Evolutionary conservation across 2,329 filamentous ascomycete species (phyloP).

Genomic region (Calycina herbarum): DNA sequence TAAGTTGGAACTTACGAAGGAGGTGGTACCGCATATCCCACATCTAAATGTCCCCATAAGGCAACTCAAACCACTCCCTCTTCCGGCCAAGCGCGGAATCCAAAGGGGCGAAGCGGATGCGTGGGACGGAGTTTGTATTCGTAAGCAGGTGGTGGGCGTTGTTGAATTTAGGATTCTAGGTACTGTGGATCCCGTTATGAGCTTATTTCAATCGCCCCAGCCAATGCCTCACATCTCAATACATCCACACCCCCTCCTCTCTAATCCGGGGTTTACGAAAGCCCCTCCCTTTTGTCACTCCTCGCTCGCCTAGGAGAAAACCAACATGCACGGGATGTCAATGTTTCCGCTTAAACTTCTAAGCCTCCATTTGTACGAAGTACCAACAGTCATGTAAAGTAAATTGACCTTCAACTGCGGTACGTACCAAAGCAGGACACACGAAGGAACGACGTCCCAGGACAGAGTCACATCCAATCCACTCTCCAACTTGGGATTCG

Average conservation of each 20-base stretch:
- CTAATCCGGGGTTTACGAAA: no score
- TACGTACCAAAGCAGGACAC: background rate
- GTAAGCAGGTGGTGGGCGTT: background rate
- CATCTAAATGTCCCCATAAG: background rate
- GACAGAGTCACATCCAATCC: no score
- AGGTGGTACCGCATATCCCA: background rate
- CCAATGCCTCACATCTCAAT: background rate
- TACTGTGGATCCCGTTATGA: background rate
- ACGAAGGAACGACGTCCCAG: background rate
- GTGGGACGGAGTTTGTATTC: background rate
- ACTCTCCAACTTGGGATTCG: background rate
- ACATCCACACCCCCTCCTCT: background rate
- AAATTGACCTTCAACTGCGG: background rate
- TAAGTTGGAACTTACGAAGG: background rate
- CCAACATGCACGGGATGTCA: background rate
- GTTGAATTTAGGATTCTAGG: conserved; percentile 1
- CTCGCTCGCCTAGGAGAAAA: no score
- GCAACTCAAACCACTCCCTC: background rate
- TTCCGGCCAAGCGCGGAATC: background rate
- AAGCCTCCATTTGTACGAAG: background rate
- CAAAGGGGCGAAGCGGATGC: background rate
- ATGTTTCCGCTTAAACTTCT: conserved; percentile 1
- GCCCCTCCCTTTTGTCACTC: no score
- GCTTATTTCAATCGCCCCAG: background rate
- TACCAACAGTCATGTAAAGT: background rate